phyloP scores from a whole-genome alignment of 2,329 filamentous ascomycete species.

The Pseudogymnoascus sp. region DNA sequence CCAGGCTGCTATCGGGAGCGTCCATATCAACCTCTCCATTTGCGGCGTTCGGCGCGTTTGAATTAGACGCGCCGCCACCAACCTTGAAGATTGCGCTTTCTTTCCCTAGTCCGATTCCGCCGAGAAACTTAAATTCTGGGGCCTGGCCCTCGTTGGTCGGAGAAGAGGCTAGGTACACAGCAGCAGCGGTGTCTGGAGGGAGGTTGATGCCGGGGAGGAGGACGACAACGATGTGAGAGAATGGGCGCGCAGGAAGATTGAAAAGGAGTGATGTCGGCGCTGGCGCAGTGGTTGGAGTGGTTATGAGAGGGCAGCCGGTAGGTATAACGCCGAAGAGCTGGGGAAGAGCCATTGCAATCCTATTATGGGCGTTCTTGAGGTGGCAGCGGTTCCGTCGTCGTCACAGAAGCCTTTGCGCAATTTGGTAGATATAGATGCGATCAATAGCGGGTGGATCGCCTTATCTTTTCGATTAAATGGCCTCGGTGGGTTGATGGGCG shows the following conservation, averaged over 20 bases:
- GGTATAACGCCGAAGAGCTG: conserved; percentile 51
- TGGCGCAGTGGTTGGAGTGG: conserved; percentile 43
- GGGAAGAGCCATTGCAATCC: conserved; percentile 10
- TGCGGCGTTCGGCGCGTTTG: conserved; percentile 36
- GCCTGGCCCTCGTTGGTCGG: conserved; percentile 32
- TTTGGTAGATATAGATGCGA: background rate
- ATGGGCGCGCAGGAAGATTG: conserved; percentile 41
- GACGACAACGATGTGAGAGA: conserved; percentile 83
- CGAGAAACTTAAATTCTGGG: conserved; percentile 71
- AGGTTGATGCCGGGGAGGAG: conserved; percentile 70
- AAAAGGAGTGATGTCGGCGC: conserved; percentile 50
- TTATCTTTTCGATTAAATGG: background rate
- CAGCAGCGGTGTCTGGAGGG: conserved; percentile 69
- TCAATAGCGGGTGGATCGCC: background rate
- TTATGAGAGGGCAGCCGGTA: conserved; percentile 50
- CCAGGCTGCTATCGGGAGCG: conserved; percentile 19
- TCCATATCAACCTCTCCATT: conserved; percentile 32
- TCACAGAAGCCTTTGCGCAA: background rate
- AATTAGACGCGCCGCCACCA: conserved; percentile 25
- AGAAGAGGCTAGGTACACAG: conserved; percentile 71
- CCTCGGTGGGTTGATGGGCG: background rate
- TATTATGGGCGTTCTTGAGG: background rate
- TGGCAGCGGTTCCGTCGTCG: background rate
- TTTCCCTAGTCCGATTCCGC: conserved; percentile 82
- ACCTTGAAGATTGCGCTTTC: conserved; percentile 88